phyloP scores from a whole-genome alignment of 768 basidiomycete genomes.

The Psilocybe azurescens region DNA sequence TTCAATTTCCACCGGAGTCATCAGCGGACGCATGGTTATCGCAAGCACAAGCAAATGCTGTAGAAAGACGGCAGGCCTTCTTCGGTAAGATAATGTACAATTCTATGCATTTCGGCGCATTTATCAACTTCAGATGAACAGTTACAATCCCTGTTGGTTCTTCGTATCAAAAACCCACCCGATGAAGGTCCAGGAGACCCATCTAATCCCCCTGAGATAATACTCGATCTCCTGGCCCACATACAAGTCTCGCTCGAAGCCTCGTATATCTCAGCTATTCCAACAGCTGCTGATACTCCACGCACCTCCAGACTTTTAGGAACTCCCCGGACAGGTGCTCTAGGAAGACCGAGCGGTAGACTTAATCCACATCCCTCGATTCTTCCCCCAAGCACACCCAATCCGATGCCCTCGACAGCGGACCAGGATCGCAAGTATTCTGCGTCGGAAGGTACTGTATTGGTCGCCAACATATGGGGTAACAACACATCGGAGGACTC shows the following conservation, averaged over 20 bases:
- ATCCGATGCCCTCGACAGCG: slow-evolving; percentile 77
- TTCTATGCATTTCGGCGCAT: slow-evolving; percentile 19
- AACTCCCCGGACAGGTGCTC: slow-evolving; percentile 61
- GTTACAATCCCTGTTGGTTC: slow-evolving; percentile 50
- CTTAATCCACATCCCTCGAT: slow-evolving; percentile 63
- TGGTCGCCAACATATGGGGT: slow-evolving; percentile 80
- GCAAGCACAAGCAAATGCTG: slow-evolving; percentile 42
- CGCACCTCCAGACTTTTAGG: slow-evolving; percentile 44
- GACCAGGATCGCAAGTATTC: slow-evolving; percentile 80
- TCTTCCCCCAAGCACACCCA: slow-evolving; percentile 83
- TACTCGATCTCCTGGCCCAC: slow-evolving; percentile 69
- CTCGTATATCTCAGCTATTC: slow-evolving; percentile 70
- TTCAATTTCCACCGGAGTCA: slow-evolving; percentile 59
- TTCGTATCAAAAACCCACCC: slow-evolving; percentile 67
- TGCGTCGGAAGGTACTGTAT: slow-evolving; percentile 74
- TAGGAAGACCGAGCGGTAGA: slow-evolving; percentile 38
- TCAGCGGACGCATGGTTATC: slow-evolving; percentile 61
- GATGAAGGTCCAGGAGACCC: slow-evolving; percentile 40
- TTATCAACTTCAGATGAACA: slow-evolving; percentile 56
- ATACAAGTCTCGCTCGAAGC: slow-evolving; percentile 83
- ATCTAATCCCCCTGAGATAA: slow-evolving; percentile 43
- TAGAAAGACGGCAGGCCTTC: slow-evolving; percentile 71
- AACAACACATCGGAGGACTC: slow-evolving; percentile 51
- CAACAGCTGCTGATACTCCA: slow-evolving; percentile 37
- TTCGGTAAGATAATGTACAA: slow-evolving; percentile 58